Evolutionary conservation across 2,329 filamentous ascomycete genomes (phyloP).

Genomic region (Orbilia quercus): DNA sequence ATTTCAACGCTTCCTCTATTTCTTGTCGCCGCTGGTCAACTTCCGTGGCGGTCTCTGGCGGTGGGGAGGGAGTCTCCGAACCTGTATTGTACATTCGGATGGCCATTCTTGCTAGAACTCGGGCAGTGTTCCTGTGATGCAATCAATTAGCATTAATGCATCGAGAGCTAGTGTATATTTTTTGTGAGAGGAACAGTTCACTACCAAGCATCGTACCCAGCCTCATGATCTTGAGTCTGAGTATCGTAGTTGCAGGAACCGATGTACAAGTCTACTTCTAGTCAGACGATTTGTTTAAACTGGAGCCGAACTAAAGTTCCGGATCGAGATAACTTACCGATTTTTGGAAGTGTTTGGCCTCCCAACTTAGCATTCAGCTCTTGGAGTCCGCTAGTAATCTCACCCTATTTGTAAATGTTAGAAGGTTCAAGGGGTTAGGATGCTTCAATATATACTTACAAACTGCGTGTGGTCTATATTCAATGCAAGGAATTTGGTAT

Average conservation of each 20-base stretch:
- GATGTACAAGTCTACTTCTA: slow-evolving; percentile 10
- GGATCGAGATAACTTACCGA: slow-evolving; percentile 14
- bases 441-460: slow-evolving; percentile 1
- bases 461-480: slow-evolving; percentile 58
- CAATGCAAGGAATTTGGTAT: slow-evolving; percentile 72
- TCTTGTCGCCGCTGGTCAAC: slow-evolving; percentile 25
- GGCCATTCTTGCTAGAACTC: slow-evolving; percentile 25
- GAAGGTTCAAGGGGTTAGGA: background rate
- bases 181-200: no score
- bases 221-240: slow-evolving; percentile 26
- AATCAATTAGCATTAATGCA: slow-evolving; percentile 3
- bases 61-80: slow-evolving; percentile 20
- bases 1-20: slow-evolving; percentile 20
- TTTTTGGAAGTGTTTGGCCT: slow-evolving; percentile 23
- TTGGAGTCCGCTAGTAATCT: slow-evolving; percentile 34
- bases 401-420: slow-evolving; percentile 27
- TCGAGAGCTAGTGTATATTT: no score
- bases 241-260: slow-evolving; percentile 16
- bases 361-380: slow-evolving; percentile 25
- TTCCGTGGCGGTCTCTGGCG: slow-evolving; percentile 18
- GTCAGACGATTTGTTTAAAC: background rate
- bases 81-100: slow-evolving; percentile 35
- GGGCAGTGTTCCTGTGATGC: slow-evolving; percentile 27
- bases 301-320: background rate
- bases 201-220: slow-evolving; percentile 49